Percentiles rank a stretch among this genome's conserved stretches.
Evolutionary conservation across 176 grass and related monocot species (phyloP).

Genomic region (Ampelocalamus luodianensis): DNA sequence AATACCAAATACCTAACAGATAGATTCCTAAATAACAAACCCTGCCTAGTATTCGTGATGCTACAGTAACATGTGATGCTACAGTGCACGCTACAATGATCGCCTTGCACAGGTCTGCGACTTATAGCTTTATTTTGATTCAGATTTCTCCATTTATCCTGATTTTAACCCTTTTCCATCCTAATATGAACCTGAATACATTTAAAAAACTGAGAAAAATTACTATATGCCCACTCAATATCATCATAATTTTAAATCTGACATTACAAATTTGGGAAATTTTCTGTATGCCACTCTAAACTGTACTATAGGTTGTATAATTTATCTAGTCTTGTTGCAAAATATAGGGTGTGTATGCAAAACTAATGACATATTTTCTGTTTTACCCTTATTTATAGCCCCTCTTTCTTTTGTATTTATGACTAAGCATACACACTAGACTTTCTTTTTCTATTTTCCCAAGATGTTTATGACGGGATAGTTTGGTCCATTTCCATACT

Average conservation of each 20-base stretch:
- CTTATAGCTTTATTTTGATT: too few relatives aligned
- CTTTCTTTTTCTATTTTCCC: neutral
- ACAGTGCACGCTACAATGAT: too few relatives aligned
- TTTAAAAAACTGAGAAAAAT: neutral
- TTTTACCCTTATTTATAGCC: neutral
- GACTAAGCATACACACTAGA: neutral
- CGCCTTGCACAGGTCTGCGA: too few relatives aligned
- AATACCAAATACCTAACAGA: too few relatives aligned
- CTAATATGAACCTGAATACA: neutral
- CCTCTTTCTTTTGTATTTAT: slow-evolving; percentile 10
- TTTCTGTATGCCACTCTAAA: slow-evolving; percentile 1
- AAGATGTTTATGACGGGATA: neutral
- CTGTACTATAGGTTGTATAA: neutral
- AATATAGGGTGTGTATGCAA: neutral
- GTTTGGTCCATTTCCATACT: slow-evolving; percentile 6
- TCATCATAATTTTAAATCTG: slow-evolving; percentile 20
- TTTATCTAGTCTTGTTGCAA: slow-evolving; percentile 17
- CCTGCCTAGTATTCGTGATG: too few relatives aligned
- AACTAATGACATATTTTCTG: neutral
- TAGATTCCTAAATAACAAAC: too few relatives aligned
- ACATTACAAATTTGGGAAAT: neutral
- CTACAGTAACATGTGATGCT: too few relatives aligned
- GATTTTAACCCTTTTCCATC: too few relatives aligned
- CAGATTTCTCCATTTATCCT: too few relatives aligned
- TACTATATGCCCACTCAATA: neutral